Conservation (phyloP, 2,329 filamentous ascomycete species). For the Fusarium temperatum region DNA sequence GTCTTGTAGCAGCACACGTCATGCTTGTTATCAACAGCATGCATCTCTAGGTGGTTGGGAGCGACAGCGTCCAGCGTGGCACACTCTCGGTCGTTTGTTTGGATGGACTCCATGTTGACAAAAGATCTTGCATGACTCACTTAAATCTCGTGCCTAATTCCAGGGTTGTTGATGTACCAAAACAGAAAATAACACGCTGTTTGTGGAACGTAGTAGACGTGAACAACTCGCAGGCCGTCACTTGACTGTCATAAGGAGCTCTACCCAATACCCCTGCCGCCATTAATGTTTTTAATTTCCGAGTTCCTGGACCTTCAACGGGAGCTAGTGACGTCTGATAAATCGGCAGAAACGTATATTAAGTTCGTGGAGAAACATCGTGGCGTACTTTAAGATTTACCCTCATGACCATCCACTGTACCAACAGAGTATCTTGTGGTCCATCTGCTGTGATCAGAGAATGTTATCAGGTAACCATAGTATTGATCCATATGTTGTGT, state of each 20-base stretch:
- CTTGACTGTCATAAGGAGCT: neutral
- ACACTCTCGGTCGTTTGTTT: neutral
- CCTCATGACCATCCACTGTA: neutral
- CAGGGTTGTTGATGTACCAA: neutral
- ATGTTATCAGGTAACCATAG: rapidly evolving
- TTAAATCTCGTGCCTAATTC: neutral
- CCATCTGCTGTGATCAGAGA: neutral
- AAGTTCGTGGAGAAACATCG: neutral
- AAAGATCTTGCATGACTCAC: neutral
- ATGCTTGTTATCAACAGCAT: neutral
- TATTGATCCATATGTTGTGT: neutral
- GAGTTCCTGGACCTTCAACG: neutral
- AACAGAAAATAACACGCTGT: neutral
- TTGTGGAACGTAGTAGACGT: neutral
- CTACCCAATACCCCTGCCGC: neutral
- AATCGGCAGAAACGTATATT: neutral
- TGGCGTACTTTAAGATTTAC: constrained; percentile 10
- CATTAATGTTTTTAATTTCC: neutral
- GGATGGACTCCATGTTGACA: neutral
- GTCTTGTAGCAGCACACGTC: neutral
- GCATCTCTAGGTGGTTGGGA: neutral
- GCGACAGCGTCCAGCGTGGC: neutral
- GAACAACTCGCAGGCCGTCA: neutral
- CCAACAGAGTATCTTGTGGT: neutral
- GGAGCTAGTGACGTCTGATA: neutral